These are phyloP conservation scores for Arthonia radiata DNA, from an alignment of 495 filamentous ascomycete species.

Conservation along the genomic window DNA sequence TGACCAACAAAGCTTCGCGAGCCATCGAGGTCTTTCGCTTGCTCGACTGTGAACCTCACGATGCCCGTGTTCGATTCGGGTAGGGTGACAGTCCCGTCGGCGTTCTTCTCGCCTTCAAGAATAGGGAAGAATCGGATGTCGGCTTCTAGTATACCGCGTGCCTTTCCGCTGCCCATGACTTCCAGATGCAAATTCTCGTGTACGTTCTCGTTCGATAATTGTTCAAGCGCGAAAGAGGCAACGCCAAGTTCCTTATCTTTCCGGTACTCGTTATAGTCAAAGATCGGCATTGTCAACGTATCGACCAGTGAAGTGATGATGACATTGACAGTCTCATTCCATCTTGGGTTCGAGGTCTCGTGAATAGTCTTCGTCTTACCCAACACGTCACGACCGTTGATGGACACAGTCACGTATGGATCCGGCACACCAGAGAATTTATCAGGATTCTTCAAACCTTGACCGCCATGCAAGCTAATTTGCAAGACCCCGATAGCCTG, in stretches of 20 bases:
- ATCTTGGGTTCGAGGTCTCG: conserved; percentile 65
- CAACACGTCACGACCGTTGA: conserved; percentile 57
- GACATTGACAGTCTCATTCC: conserved; percentile 90
- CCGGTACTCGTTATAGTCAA: conserved; percentile 82
- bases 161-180: conserved; percentile 59
- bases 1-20: conserved; percentile 70
- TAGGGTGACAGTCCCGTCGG: conserved; percentile 53
- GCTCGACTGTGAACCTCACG: conserved; percentile 71
- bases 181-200: conserved; percentile 70
- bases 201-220: conserved; percentile 45
- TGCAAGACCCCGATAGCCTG: conserved; percentile 87
- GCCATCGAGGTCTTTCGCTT: conserved; percentile 85
- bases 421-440: conserved; percentile 84
- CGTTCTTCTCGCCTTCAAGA: conserved; percentile 40
- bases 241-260: conserved; percentile 91
- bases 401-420: conserved; percentile 68
- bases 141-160: conserved; percentile 49
- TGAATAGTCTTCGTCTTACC: conserved; percentile 73
- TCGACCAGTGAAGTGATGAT: conserved; percentile 80
- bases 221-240: conserved; percentile 62
- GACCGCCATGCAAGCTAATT: conserved; percentile 70
- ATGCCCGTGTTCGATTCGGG: conserved; percentile 81
- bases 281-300: conserved; percentile 54
- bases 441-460: conserved; percentile 82
- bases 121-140: conserved; percentile 94